Conservation (phyloP, 208 protist species). For the Entamoeba invadens region DNA sequence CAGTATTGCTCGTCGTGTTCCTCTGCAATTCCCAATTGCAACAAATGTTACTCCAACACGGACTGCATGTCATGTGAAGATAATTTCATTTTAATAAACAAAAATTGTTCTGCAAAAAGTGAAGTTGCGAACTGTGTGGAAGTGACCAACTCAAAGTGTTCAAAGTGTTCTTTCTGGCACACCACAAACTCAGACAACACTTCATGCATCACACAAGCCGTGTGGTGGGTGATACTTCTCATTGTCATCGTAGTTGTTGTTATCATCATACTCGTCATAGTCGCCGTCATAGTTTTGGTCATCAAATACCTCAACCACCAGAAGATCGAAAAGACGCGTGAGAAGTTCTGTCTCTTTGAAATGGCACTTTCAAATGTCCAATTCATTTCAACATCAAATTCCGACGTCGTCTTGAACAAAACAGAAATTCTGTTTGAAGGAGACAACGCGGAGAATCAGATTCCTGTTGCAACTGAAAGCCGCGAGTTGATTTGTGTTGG, state of each 20-base stretch:
- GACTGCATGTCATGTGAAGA: not conserved
- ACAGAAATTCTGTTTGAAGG: not conserved
- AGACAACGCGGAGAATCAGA: not conserved
- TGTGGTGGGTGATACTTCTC: not conserved
- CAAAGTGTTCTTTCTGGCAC: not conserved
- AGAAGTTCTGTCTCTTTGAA: not conserved
- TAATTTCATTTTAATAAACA: not conserved
- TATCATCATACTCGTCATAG: not conserved
- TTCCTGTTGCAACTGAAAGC: not conserved
- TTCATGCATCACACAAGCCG: not conserved
- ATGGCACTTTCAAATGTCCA: not conserved
- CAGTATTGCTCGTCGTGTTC: not conserved
- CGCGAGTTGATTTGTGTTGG: not conserved
- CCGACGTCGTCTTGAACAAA: not conserved
- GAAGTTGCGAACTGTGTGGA: not conserved
- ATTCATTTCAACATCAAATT: not conserved
- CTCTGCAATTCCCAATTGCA: not conserved
- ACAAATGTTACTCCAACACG: not conserved
- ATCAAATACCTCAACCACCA: not conserved
- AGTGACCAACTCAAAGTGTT: not conserved
- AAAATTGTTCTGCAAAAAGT: not conserved
- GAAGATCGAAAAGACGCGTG: not conserved
- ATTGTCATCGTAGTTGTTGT: not conserved
- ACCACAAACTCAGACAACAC: not conserved
- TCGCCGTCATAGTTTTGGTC: not conserved